Percentiles rank a stretch among this genome's conserved stretches.
phyloP scores from a whole-genome alignment of 2,329 filamentous ascomycete species.

The Hypoxylon sp. region DNA sequence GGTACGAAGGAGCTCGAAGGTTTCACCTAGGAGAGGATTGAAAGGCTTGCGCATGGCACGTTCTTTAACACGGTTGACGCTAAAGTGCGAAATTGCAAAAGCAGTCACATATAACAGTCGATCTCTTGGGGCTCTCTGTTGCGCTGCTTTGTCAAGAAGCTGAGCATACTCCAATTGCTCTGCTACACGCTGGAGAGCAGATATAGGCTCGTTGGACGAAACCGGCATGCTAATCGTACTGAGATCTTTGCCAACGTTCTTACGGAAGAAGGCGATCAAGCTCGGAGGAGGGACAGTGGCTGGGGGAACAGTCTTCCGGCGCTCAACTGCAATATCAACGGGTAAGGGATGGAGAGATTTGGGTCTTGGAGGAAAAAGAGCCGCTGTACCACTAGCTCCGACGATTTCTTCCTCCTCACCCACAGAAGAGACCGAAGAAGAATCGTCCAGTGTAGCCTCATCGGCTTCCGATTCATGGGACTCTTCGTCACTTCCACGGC shows the following conservation, averaged over 20 bases:
- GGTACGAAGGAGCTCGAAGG: constrained; percentile 90
- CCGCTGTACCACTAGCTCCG: constrained; percentile 71
- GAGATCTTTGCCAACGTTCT: constrained; percentile 98
- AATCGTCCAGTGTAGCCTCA: constrained; percentile 68
- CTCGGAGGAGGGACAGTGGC: constrained; percentile 88
- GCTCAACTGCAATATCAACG: constrained; percentile 72
- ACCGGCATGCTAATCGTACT: constrained; percentile 98
- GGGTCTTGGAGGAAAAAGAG: constrained; percentile 81
- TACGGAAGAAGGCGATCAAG: constrained; percentile 92
- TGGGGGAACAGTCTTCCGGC: constrained; percentile 79
- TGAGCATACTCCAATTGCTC: constrained; percentile 93
- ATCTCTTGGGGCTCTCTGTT: constrained; percentile 72
- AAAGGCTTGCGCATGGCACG: constrained; percentile 96
- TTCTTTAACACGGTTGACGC: constrained; percentile 86
- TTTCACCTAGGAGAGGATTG: constrained; percentile 96
- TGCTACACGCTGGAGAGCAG: constrained; percentile 87
- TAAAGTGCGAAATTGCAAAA: constrained; percentile 91
- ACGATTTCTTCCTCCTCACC: constrained; percentile 71
- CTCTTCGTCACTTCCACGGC: constrained; percentile 79
- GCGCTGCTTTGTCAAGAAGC: constrained; percentile 82
- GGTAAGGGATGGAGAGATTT: constrained; percentile 85
- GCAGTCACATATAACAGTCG: constrained; percentile 88
- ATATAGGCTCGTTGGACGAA: constrained; percentile 93
- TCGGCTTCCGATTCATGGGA: constrained; percentile 69
- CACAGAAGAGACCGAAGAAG: constrained; percentile 72